A percentile compares a stretch with the other conserved stretches of the same genome.
These are phyloP conservation scores for Solanum appendiculatum DNA, from an alignment of 257 asterid genomes.

Conservation along the genomic window DNA sequence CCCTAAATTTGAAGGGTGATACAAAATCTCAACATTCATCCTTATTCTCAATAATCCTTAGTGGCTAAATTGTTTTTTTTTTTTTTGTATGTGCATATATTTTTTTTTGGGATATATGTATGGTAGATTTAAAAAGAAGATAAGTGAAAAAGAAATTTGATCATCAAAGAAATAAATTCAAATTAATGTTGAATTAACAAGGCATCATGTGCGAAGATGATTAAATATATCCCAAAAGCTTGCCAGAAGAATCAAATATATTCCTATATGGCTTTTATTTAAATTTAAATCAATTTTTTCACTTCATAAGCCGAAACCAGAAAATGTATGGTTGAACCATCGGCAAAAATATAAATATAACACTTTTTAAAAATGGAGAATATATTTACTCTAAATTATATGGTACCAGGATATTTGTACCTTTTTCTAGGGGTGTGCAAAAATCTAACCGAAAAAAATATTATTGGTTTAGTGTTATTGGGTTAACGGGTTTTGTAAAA, in stretches of 20 bases:
- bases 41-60: neutral
- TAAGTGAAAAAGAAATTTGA: neutral
- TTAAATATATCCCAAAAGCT: neutral
- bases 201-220: neutral
- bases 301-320: neutral
- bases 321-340: neutral
- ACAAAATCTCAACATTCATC: neutral
- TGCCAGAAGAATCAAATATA: neutral
- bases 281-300: neutral
- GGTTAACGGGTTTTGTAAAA: too few relatives aligned
- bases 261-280: neutral
- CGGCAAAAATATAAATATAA: neutral
- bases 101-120: neutral
- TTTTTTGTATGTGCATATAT: neutral
- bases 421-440: too few relatives aligned
- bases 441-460: too few relatives aligned
- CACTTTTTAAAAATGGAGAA: neutral
- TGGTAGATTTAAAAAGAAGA: neutral
- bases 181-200: neutral
- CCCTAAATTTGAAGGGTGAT: too few relatives aligned
- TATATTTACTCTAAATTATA: neutral
- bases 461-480: too few relatives aligned
- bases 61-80: neutral
- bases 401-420: neutral
- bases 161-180: neutral